Evolutionary conservation across 2,329 filamentous ascomycete genomes (phyloP).

Genomic region (Chaetomiaceae sp.): DNA sequence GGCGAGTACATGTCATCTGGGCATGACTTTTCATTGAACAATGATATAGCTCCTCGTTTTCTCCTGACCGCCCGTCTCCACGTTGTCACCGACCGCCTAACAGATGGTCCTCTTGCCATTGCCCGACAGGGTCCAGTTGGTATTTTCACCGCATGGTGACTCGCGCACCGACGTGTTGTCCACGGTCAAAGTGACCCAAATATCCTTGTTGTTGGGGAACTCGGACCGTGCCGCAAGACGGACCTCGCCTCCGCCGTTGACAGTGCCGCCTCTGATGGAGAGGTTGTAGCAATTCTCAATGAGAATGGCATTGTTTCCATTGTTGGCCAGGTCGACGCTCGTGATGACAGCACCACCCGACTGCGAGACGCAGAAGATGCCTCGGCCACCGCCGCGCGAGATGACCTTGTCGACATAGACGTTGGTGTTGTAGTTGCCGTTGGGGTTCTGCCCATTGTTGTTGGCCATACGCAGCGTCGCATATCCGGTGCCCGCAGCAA

Average conservation of each 20-base stretch:
- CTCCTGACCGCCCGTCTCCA: too few relatives aligned
- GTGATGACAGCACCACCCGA: conserved; percentile 51
- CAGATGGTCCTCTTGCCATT: conserved; percentile 10
- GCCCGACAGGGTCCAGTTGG: conserved; percentile 29
- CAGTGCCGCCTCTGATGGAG: conserved; percentile 45
- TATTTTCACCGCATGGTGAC: conserved; percentile 51
- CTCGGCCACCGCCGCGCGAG: conserved; percentile 53
- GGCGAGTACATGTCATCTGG: too few relatives aligned
- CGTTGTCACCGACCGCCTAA: too few relatives aligned
- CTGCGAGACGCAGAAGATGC: conserved; percentile 54
- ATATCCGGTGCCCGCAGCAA: conserved; percentile 49
- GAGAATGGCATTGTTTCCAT: conserved; percentile 53
- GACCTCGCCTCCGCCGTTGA: conserved; percentile 53
- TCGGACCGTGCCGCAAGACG: conserved; percentile 46
- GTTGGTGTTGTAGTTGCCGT: conserved; percentile 49
- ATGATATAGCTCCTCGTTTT: too few relatives aligned
- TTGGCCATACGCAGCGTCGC: conserved; percentile 56
- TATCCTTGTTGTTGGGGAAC: conserved; percentile 50
- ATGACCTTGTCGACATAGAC: conserved; percentile 50
- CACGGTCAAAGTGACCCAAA: conserved; percentile 46
- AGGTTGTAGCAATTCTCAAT: conserved; percentile 59
- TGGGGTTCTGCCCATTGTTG: conserved; percentile 45
- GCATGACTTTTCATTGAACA: too few relatives aligned
- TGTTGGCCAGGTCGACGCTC: conserved; percentile 46
- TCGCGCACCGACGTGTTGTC: conserved; percentile 49